phyloP scores from a whole-genome alignment of 2,329 filamentous ascomycete genomes.

The Plenodomus lindquistii region DNA sequence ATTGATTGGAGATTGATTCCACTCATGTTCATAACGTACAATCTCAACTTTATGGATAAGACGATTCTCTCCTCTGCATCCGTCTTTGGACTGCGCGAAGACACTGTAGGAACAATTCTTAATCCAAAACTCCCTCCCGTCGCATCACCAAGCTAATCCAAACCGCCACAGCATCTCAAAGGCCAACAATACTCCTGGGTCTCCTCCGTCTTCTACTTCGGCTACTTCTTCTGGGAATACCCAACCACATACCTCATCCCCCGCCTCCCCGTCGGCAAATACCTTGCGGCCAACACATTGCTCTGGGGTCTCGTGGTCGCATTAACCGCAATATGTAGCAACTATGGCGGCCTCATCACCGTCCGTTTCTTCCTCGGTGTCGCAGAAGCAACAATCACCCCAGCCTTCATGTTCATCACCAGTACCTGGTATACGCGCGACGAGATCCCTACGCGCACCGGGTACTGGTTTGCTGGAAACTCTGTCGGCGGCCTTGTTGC shows the following conservation, averaged over 20 bases:
- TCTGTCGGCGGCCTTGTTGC: conserved; percentile 20
- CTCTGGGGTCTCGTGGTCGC: conserved; percentile 46
- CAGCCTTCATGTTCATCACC: conserved; percentile 31
- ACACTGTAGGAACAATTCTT: conserved; percentile 10
- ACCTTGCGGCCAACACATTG: conserved; percentile 17
- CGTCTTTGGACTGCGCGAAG: conserved; percentile 55
- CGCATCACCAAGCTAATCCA: background rate
- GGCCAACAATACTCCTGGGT: conserved; percentile 65
- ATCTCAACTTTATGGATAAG: conserved; percentile 67
- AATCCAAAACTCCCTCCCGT: background rate
- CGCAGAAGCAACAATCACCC: conserved; percentile 14
- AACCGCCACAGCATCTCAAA: conserved; percentile 44
- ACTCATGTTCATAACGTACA: conserved; percentile 61
- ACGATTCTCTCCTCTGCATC: conserved; percentile 53
- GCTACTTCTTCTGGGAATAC: conserved; percentile 31
- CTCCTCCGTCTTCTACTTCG: conserved; percentile 59
- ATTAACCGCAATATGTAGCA: conserved; percentile 19
- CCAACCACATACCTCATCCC: conserved; percentile 23
- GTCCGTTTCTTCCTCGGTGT: conserved; percentile 20
- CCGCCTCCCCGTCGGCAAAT: conserved; percentile 28
- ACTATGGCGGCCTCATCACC: conserved; percentile 16
- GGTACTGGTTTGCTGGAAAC: conserved; percentile 49
- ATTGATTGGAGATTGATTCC: conserved; percentile 62
- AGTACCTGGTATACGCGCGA: conserved; percentile 31
- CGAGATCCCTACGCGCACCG: conserved; percentile 40